Conservation (phyloP, 495 filamentous ascomycete genomes). For the Collariella sp. region DNA sequence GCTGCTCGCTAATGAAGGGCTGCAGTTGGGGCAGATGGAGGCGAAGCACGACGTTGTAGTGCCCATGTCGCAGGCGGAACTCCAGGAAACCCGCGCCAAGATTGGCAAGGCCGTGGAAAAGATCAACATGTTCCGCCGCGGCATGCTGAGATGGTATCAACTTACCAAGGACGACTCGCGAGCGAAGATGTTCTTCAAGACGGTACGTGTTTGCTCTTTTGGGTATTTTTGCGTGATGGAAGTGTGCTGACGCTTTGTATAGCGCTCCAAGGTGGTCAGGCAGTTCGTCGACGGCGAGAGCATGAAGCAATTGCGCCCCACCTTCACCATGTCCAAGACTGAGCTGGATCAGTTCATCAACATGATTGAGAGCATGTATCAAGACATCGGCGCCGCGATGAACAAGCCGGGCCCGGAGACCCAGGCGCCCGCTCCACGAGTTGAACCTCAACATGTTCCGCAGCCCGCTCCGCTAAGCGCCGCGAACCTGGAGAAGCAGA, state of each 20-base stretch:
- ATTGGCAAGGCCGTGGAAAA: constrained; percentile 23
- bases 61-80: constrained; percentile 32
- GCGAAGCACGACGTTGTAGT: constrained; percentile 22
- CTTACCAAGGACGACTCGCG: constrained; percentile 35
- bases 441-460: constrained; percentile 18
- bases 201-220: constrained; percentile 28
- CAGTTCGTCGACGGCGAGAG: constrained; percentile 51
- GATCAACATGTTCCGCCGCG: constrained; percentile 28
- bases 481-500: constrained; percentile 59
- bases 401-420: constrained; percentile 4
- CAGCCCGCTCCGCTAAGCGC: constrained; percentile 51
- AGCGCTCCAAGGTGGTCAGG: constrained; percentile 49
- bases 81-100: constrained; percentile 27
- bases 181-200: constrained; percentile 38
- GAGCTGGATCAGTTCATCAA: constrained; percentile 46
- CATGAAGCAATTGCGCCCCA: constrained; percentile 35
- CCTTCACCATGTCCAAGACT: constrained; percentile 49
- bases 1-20: constrained; percentile 26
- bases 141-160: constrained; percentile 34
- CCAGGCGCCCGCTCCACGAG: not conserved
- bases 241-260: constrained; percentile 22
- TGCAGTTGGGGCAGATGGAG: constrained; percentile 19
- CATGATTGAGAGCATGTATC: constrained; percentile 36
- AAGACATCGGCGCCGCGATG: constrained; percentile 21
- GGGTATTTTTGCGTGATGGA: not conserved